phyloP scores from a whole-genome alignment of 139 green algal genomes.

The Asterochloris erici region DNA sequence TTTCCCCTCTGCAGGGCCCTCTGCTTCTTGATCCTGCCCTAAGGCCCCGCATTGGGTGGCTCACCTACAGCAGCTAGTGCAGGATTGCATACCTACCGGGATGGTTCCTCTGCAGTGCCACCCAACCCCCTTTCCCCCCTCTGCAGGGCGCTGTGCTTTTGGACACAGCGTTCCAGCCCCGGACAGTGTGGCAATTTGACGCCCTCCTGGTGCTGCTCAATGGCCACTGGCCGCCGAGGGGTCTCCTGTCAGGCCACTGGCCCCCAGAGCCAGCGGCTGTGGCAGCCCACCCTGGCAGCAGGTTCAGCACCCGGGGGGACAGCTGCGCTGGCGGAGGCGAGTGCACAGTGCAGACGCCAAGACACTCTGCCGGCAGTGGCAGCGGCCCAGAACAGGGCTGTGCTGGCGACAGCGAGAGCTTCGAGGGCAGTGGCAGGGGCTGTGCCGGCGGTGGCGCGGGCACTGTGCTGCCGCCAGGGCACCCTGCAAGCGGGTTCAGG shows the following conservation, averaged over 20 bases:
- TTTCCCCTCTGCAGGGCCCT: too few species aligned
- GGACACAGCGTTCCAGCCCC: conserved; percentile 29
- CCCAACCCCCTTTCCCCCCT: too few species aligned
- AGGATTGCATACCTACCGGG: too few species aligned
- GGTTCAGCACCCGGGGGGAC: neutral
- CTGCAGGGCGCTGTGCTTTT: conserved; percentile 55
- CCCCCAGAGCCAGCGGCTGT: conserved; percentile 28
- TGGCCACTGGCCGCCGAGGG: conserved; percentile 71
- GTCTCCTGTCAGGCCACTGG: conserved; percentile 73
- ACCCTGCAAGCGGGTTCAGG: neutral
- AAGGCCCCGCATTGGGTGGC: too few species aligned
- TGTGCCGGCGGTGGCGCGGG: too few species aligned
- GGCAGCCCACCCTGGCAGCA: neutral
- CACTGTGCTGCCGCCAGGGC: neutral
- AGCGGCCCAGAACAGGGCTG: neutral
- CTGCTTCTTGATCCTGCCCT: too few species aligned
- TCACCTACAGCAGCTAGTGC: too few species aligned
- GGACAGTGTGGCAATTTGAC: conserved; percentile 54
- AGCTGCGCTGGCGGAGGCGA: neutral
- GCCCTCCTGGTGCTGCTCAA: conserved; percentile 66
- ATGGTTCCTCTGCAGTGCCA: too few species aligned
- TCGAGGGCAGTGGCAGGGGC: too few species aligned
- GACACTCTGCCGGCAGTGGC: neutral
- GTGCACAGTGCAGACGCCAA: neutral
- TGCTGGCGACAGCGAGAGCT: too few species aligned